These are phyloP conservation scores for Colletotrichum camelliae DNA, from an alignment of 2,329 filamentous ascomycete genomes.

Conservation along the genomic window DNA sequence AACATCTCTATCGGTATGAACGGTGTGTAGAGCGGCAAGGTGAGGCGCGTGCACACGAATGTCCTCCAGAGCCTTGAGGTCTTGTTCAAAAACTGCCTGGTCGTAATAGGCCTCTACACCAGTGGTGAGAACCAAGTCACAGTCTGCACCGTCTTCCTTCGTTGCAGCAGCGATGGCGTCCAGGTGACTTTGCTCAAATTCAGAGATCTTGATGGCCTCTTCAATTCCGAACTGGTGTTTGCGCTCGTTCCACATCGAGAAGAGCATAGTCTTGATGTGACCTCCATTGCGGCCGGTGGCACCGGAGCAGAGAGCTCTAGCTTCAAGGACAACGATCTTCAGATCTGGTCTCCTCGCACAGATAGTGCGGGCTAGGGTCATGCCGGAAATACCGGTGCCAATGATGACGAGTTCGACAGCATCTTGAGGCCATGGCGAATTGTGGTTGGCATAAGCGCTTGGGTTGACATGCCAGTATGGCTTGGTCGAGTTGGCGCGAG, in stretches of 20 bases:
- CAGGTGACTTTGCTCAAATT: conserved; percentile 19
- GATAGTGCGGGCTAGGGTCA: conserved; percentile 16
- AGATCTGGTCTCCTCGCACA: conserved; percentile 10
- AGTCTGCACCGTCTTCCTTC: conserved; percentile 7
- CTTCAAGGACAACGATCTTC: not conserved
- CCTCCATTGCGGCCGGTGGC: not conserved
- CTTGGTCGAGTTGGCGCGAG: conserved; percentile 21
- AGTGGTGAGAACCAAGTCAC: conserved; percentile 8
- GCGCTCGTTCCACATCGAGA: conserved; percentile 13
- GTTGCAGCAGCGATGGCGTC: not conserved
- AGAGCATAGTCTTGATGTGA: conserved; percentile 22
- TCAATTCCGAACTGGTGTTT: conserved; percentile 15
- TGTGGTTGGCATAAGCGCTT: not conserved
- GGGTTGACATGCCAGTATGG: conserved; percentile 24
- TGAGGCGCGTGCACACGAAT: conserved; percentile 18
- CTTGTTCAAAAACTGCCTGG: conserved; percentile 19
- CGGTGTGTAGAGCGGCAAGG: conserved; percentile 13
- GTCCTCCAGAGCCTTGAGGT: conserved; percentile 19
- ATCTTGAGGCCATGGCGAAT: conserved; percentile 19
- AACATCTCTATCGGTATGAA: conserved; percentile 4
- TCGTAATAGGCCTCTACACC: conserved; percentile 22
- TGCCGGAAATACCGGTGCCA: conserved; percentile 25
- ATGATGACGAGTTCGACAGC: conserved; percentile 26
- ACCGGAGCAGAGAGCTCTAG: not conserved
- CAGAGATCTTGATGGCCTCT: conserved; percentile 10